Percentiles rank a stretch among this genome's conserved stretches.
These are phyloP conservation scores for Elaphomyces granulatus DNA, from an alignment of 495 filamentous ascomycete genomes.

Conservation along the genomic window DNA sequence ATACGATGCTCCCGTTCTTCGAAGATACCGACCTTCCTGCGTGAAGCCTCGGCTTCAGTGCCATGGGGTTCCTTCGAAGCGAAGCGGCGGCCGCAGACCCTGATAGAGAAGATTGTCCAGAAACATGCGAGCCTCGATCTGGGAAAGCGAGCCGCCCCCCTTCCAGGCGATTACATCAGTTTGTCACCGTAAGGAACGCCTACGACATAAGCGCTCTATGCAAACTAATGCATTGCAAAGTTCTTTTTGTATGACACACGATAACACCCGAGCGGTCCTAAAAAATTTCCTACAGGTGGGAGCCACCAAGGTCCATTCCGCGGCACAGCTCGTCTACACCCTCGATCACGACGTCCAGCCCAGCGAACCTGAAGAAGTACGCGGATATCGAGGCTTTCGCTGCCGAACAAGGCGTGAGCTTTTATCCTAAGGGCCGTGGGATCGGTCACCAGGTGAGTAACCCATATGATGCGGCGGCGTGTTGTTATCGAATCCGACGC, in stretches of 20 bases:
- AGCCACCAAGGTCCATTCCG: conserved; percentile 57
- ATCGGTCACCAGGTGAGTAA: conserved; percentile 88
- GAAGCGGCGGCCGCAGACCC: conserved; percentile 68
- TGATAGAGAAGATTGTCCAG: conserved; percentile 91
- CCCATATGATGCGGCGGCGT: too few relatives aligned
- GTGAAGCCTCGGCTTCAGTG: too few relatives aligned
- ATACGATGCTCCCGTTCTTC: too few relatives aligned
- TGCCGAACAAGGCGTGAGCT: conserved; percentile 60
- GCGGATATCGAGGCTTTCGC: conserved; percentile 77
- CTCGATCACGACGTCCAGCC: conserved; percentile 94
- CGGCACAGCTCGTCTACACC: conserved; percentile 71
- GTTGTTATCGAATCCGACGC: too few relatives aligned
- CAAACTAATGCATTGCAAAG: too few relatives aligned
- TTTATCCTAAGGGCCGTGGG: conserved; percentile 70
- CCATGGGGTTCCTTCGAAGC: too few relatives aligned
- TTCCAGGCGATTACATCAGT: conserved; percentile 83
- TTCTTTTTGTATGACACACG: conserved; percentile 93
- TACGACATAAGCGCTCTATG: too few relatives aligned
- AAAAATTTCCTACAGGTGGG: conserved; percentile 81
- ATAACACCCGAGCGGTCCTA: conserved; percentile 80
- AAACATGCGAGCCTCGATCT: conserved; percentile 53
- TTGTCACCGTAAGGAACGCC: conserved; percentile 55
- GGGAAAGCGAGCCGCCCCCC: conserved; percentile 53
- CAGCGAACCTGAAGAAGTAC: conserved; percentile 80
- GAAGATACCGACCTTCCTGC: too few relatives aligned